Conservation (phyloP, 1,284 basidiomycete species). For the Schizopora paradoxa region DNA sequence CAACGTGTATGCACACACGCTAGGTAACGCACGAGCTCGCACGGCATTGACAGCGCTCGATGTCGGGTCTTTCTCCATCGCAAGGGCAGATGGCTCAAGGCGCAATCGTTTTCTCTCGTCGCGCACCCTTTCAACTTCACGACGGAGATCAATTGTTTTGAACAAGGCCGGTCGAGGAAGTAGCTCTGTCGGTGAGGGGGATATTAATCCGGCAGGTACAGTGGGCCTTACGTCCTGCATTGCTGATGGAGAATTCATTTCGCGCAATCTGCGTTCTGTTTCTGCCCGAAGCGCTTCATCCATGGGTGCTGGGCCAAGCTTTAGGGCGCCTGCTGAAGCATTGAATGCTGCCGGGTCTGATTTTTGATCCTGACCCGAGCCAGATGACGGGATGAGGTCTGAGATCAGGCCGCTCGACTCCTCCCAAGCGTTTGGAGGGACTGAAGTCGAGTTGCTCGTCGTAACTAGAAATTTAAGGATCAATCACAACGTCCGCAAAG, state of each 20-base stretch:
- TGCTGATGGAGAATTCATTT: constrained; percentile 64
- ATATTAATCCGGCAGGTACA: constrained; percentile 44
- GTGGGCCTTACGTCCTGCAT: constrained; percentile 46
- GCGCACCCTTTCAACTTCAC: constrained; percentile 86
- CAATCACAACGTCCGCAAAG: constrained; percentile 7
- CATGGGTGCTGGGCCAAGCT: constrained; percentile 77
- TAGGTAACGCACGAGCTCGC: constrained; percentile 69
- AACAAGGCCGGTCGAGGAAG: constrained; percentile 78
- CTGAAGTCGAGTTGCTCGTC: constrained; percentile 58
- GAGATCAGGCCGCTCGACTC: constrained; percentile 78
- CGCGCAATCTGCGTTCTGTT: constrained; percentile 66
- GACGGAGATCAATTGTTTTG: constrained; percentile 82
- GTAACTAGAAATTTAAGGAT: constrained; percentile 47
- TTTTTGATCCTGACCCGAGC: constrained; percentile 34
- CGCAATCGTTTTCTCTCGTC: constrained; percentile 89
- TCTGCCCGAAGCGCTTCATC: constrained; percentile 76
- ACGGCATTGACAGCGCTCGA: constrained; percentile 53
- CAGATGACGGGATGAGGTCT: constrained; percentile 63
- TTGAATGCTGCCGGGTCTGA: constrained; percentile 69
- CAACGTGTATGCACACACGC: constrained; percentile 88
- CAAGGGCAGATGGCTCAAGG: constrained; percentile 68
- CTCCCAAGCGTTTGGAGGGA: constrained; percentile 66
- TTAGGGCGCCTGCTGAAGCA: constrained; percentile 65
- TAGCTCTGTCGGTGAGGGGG: constrained; percentile 71
- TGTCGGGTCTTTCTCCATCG: constrained; percentile 42